A percentile compares a stretch with the other conserved stretches of the same genome.
Evolutionary conservation across 2,329 filamentous ascomycete genomes (phyloP).

Genomic region (Trichoderma simmonsii): DNA sequence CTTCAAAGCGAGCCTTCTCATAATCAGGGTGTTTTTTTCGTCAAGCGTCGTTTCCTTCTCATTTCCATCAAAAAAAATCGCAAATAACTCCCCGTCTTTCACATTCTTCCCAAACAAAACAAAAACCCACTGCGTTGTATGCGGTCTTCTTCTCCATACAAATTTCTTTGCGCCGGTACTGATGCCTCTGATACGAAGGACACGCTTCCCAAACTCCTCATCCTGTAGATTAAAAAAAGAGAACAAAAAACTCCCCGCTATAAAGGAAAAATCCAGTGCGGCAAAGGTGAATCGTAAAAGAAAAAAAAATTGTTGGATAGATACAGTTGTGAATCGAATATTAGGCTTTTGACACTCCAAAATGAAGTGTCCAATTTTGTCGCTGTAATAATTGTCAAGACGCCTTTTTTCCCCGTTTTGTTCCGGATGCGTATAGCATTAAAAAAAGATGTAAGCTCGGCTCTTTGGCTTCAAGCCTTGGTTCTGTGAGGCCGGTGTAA

Average conservation of each 20-base stretch:
- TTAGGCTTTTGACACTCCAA: background rate
- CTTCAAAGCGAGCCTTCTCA: slow-evolving; percentile 17
- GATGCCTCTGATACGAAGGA: slow-evolving; percentile 14
- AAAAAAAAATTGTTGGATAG: background rate
- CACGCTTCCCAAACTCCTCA: slow-evolving; percentile 17
- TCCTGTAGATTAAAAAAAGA: background rate
- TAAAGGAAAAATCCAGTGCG: slow-evolving; percentile 4
- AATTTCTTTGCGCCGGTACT: slow-evolving; percentile 18
- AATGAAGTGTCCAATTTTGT: background rate
- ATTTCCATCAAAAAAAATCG: background rate
- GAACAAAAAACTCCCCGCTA: slow-evolving; percentile 20
- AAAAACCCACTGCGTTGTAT: slow-evolving; percentile 4
- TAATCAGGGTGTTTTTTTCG: slow-evolving; percentile 16
- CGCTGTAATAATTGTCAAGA: background rate
- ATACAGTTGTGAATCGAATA: slow-evolving; percentile 19
- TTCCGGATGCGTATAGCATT: background rate
- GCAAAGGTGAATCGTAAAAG: background rate
- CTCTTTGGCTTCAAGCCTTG: slow-evolving; percentile 7
- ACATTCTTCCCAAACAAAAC: background rate
- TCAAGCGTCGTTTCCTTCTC: slow-evolving; percentile 21
- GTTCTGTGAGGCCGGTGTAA: background rate
- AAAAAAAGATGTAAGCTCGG: background rate
- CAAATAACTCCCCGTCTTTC: slow-evolving; percentile 19
- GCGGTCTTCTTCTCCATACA: background rate
- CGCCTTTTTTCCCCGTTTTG: background rate